phyloP scores from a whole-genome alignment of 768 basidiomycete species.

The Rhodotorula kratochvilovae region DNA sequence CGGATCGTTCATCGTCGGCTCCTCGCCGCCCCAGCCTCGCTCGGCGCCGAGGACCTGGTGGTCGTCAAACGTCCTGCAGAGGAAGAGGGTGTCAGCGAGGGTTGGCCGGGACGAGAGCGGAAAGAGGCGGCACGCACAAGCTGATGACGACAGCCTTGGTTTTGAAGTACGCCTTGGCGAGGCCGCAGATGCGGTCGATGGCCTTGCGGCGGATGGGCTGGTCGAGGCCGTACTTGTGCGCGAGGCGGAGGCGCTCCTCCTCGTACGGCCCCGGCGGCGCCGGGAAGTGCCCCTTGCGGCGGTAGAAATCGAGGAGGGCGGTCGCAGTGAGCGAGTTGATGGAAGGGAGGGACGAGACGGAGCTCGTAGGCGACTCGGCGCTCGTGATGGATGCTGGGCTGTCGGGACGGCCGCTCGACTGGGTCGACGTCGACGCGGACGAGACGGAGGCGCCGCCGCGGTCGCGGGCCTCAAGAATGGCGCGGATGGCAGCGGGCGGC shows the following conservation, averaged over 20 bases:
- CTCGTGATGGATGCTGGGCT: too few relatives aligned
- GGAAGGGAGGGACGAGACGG: constrained; percentile 7
- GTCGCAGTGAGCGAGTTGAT: constrained; percentile 10
- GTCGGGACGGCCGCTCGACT: neutral
- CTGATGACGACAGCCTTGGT: constrained; percentile 27
- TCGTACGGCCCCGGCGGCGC: constrained; percentile 24
- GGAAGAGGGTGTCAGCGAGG: neutral
- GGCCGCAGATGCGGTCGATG: constrained; percentile 23
- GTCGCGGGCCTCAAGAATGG: constrained; percentile 8
- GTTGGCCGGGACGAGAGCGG: neutral
- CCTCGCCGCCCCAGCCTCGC: constrained; percentile 18
- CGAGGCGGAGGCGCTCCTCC: constrained; percentile 24
- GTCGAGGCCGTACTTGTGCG: constrained; percentile 30
- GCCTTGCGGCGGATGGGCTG: constrained; percentile 17
- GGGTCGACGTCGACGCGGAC: neutral
- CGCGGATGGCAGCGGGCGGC: constrained; percentile 14
- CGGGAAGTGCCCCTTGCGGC: constrained; percentile 11
- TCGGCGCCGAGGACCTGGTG: constrained; percentile 33
- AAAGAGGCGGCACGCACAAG: constrained; percentile 6
- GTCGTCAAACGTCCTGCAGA: constrained; percentile 22
- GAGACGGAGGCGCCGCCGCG: neutral
- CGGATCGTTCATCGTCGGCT: constrained; percentile 12
- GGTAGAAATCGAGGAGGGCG: constrained; percentile 18
- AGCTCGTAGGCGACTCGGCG: neutral
- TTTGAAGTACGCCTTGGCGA: constrained; percentile 25